Base-by-base conservation (phyloP, 2,329 filamentous ascomycete genomes). In the Fusarium palustre region DNA sequence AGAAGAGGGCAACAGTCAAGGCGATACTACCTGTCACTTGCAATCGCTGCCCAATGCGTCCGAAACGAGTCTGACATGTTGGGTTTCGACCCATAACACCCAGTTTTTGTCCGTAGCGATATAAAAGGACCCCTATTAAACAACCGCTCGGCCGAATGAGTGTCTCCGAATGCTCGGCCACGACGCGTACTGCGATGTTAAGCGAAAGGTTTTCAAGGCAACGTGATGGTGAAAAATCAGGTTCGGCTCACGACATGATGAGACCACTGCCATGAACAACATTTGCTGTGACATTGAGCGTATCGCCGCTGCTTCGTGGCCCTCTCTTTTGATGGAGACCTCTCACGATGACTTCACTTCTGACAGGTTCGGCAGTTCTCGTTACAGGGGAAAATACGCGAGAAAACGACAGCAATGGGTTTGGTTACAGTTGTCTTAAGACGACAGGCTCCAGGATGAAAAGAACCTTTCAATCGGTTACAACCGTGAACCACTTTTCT, bases 321-420 rank as follows among this genome's bases (percentile, higher is more conserved):
- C 48, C 48, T 52, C 47, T 50, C 24, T 58, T 33, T 52, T 58
- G 45, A 52, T 57, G 33, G 49, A 57, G 42, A 39, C 54, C 49
- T 65, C 58, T 63, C 67, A 71, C 68, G 70, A 74, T 73, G 68
- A 73, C 72, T 74, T 74, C 71, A 73, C 59, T 55, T 55, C 56
- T 55, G 55, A 54, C 59, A 49, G 59, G 59, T 16, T 39, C 59
- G n/a, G 52, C 48, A 58, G 22, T 50, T 39, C 34, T 52, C 28
- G 28, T 18, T 61, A 36, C 52, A 38, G 48, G 53, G 58, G 48
- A 61, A 57, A 24, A 52, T 47, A 69, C 38, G 52, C 39, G 28
- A 54, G 55, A 41, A 38, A 38, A 55, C 47, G 53, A 61, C 68
- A 63, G 28, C 55, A 42, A 48, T 30, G 45, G 50, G 50, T 45